These are phyloP conservation scores for Asclepias syriaca DNA, from an alignment of 257 asterid species.

Conservation along the genomic window DNA sequence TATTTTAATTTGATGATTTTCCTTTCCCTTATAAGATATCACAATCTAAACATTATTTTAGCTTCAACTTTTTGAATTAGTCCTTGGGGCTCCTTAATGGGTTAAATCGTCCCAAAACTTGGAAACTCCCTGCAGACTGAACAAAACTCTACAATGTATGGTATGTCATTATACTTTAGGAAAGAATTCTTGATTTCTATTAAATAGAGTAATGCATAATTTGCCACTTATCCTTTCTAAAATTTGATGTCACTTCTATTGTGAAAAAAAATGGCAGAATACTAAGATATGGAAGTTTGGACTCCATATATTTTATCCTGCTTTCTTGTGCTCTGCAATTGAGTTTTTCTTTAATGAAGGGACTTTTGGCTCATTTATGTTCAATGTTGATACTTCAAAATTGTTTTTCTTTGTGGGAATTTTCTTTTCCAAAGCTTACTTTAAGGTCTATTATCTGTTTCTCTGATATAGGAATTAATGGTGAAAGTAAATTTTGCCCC, in stretches of 20 bases:
- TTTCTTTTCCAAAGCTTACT: not conserved
- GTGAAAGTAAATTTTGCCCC: not conserved
- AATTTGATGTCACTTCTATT: not conserved
- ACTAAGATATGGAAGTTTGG: not conserved
- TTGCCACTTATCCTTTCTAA: not conserved
- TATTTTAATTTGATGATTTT: too few relatives aligned
- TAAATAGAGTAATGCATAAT: not conserved
- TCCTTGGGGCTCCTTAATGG: not conserved
- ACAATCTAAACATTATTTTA: too few relatives aligned
- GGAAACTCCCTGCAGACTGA: not conserved
- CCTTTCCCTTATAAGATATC: not conserved
- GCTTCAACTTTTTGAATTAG: not conserved
- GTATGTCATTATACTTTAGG: not conserved
- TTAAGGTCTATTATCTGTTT: not conserved
- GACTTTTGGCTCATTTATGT: not conserved
- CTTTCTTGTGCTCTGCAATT: not conserved
- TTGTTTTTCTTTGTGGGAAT: not conserved
- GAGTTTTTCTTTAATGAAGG: not conserved
- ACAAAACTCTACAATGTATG: not conserved
- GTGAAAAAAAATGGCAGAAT: not conserved
- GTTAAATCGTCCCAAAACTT: too few relatives aligned
- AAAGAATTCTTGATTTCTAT: too few relatives aligned
- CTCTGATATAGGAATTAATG: not conserved
- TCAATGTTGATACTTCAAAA: not conserved
- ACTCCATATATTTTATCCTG: not conserved